Evolutionary conservation across 768 basidiomycete species (phyloP).

Genomic region (Agrocybe praecox): DNA sequence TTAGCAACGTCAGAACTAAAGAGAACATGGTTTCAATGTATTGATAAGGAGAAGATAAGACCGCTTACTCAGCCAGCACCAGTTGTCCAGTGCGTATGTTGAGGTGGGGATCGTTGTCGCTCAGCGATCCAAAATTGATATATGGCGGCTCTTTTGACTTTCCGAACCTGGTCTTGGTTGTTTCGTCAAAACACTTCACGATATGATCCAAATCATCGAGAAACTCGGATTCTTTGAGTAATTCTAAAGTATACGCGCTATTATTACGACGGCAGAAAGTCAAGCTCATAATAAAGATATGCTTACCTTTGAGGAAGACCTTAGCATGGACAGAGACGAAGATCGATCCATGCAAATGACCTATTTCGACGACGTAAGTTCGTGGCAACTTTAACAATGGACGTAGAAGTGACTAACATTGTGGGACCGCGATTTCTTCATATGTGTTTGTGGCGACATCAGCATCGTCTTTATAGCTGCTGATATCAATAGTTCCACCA

Average conservation of each 20-base stretch:
- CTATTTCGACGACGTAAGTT: conserved; percentile 21
- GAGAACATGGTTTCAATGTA: not conserved
- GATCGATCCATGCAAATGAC: conserved; percentile 45
- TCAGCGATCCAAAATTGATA: conserved; percentile 47
- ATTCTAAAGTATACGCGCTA: conserved; percentile 18
- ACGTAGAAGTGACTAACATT: conserved; percentile 25
- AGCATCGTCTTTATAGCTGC: conserved; percentile 33
- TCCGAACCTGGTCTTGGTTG: conserved; percentile 47
- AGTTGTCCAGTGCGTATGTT: conserved; percentile 49
- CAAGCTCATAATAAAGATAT: not conserved
- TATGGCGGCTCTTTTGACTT: conserved; percentile 41
- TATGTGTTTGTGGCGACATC: conserved; percentile 19
- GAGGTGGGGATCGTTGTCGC: conserved; percentile 37
- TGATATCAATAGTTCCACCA: conserved; percentile 52
- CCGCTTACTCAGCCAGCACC: conserved; percentile 38
- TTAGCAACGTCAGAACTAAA: conserved; percentile 21
- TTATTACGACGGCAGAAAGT: conserved; percentile 25
- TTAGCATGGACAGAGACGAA: conserved; percentile 42
- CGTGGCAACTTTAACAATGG: not conserved
- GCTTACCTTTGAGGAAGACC: conserved; percentile 35
- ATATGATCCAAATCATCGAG: conserved; percentile 43
- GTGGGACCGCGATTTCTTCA: conserved; percentile 41
- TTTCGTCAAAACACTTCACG: conserved; percentile 45
- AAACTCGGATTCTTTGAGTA: conserved; percentile 39
- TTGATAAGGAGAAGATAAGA: not conserved